These are phyloP conservation scores for Hortaea werneckii DNA, from an alignment of 2,329 filamentous ascomycete genomes.

Conservation along the genomic window DNA sequence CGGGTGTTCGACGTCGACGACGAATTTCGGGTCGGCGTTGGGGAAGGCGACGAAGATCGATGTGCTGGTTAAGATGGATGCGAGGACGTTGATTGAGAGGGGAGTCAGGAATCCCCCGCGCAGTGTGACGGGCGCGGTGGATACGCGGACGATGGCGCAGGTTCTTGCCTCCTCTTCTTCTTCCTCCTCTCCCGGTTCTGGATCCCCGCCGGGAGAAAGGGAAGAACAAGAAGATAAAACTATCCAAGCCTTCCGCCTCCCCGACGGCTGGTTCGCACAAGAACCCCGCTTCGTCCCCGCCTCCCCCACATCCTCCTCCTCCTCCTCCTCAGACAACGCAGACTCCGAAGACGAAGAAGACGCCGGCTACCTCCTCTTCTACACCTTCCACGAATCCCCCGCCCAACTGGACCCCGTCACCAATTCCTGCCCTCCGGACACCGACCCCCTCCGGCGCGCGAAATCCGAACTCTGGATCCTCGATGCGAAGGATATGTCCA, in stretches of 20 bases:
- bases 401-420: constrained; percentile 37
- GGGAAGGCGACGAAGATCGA: constrained; percentile 59
- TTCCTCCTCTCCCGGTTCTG: too few species aligned
- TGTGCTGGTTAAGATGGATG: constrained; percentile 53
- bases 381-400: constrained; percentile 55
- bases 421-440: constrained; percentile 28
- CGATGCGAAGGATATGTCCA: constrained; percentile 52
- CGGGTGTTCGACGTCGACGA: constrained; percentile 52
- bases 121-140: constrained; percentile 51
- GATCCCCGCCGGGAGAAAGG: too few species aligned
- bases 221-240: constrained; percentile 32
- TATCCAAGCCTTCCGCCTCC: constrained; percentile 53
- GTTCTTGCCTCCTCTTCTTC: constrained; percentile 31
- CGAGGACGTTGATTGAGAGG: constrained; percentile 40
- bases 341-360: constrained; percentile 40
- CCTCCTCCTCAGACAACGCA: not conserved
- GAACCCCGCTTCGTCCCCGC: constrained; percentile 55
- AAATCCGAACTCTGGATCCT: constrained; percentile 59
- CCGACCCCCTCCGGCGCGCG: constrained; percentile 26
- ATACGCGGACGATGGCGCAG: constrained; percentile 44
- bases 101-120: constrained; percentile 31
- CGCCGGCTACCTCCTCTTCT: constrained; percentile 57
- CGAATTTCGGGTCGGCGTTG: constrained; percentile 49
- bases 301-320: constrained; percentile 13
- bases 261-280: constrained; percentile 52